Conservation (phyloP, 164 flowering plant species). For the Akebia trifoliata region DNA sequence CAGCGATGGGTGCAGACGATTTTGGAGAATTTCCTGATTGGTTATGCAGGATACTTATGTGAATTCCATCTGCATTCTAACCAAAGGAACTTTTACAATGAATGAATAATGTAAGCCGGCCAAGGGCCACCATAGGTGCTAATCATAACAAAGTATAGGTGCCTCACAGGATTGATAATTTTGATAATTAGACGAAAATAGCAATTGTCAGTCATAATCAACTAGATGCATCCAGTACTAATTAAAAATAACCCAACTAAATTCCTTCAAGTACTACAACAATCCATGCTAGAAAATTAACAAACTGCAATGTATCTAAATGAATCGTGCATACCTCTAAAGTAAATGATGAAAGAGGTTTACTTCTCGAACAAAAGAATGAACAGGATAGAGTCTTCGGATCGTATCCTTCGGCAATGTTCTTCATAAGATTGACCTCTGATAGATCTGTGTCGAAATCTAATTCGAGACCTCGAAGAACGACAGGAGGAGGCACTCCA, state of each 20-base stretch:
- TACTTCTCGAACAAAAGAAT: conserved; percentile 41
- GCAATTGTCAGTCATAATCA: not conserved
- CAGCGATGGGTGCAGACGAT: conserved; percentile 59
- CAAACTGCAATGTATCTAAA: not conserved
- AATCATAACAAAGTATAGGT: not conserved
- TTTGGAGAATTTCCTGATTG: conserved; percentile 39
- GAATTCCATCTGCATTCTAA: conserved; percentile 80
- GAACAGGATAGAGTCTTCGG: conserved; percentile 38
- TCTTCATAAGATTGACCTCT: conserved; percentile 21
- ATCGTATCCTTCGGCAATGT: conserved; percentile 22
- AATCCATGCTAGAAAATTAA: not conserved
- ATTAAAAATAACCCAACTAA: not conserved
- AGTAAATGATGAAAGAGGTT: conserved; percentile 16
- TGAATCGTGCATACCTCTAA: conserved; percentile 40
- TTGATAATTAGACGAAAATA: too few species aligned
- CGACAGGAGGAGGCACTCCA: conserved; percentile 34
- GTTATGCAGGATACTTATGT: conserved; percentile 52
- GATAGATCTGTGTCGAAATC: conserved; percentile 35
- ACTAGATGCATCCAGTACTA: not conserved
- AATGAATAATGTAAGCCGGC: not conserved
- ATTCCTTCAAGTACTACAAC: not conserved
- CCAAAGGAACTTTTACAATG: conserved; percentile 27
- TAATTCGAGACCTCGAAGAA: conserved; percentile 51
- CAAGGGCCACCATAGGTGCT: not conserved
- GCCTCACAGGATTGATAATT: too few species aligned